These are phyloP conservation scores for Nakazawaea siamensis DNA, from an alignment of 805 yeast species.

Conservation along the genomic window DNA sequence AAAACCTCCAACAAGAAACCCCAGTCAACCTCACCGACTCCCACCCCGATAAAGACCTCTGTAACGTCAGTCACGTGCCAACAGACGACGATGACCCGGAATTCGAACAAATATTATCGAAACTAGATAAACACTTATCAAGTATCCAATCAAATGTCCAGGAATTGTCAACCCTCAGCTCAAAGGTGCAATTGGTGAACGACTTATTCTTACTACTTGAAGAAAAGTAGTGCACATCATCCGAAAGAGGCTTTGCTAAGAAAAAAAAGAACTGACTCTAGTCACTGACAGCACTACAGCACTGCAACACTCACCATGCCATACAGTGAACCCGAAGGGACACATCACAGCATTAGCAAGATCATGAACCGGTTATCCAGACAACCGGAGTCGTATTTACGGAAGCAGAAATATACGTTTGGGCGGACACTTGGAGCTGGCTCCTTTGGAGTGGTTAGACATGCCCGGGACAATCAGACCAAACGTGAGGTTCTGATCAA, in stretches of 20 bases:
- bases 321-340: too few species aligned
- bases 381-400: slow-evolving; percentile 61
- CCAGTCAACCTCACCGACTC: too few species aligned
- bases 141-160: slow-evolving; percentile 6
- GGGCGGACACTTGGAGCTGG: slow-evolving; percentile 92
- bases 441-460: slow-evolving; percentile 85
- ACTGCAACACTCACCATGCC: too few species aligned
- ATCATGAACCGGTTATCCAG: slow-evolving; percentile 52
- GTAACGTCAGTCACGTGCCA: too few species aligned
- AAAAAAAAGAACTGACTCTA: too few species aligned
- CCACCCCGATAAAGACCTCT: too few species aligned
- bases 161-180: background rate
- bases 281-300: too few species aligned
- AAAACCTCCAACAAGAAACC: too few species aligned
- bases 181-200: slow-evolving; percentile 5
- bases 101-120: slow-evolving; percentile 3
- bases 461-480: slow-evolving; percentile 43
- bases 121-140: slow-evolving; percentile 4
- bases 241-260: too few species aligned
- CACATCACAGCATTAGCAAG: slow-evolving; percentile 19
- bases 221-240: too few species aligned
- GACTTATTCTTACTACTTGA: slow-evolving; percentile 6
- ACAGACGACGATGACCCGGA: background rate
- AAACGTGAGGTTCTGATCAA: slow-evolving; percentile 81
- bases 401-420: slow-evolving; percentile 65